These are phyloP conservation scores for Microsporum ferrugineum DNA, from an alignment of 2,329 filamentous ascomycete genomes.

Conservation along the genomic window DNA sequence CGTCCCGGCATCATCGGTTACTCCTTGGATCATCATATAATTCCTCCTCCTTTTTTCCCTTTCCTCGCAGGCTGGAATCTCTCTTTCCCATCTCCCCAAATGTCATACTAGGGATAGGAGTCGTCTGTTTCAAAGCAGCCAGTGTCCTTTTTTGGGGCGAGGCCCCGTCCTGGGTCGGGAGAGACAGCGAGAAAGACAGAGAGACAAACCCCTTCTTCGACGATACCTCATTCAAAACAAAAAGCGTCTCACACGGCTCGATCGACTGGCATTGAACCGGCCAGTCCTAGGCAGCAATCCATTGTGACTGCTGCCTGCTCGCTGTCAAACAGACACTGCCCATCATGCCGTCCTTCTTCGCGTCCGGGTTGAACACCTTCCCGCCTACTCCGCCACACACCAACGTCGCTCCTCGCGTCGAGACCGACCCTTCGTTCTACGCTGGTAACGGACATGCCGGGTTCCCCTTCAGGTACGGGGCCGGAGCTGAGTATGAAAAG, in stretches of 20 bases:
- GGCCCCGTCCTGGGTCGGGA: not conserved
- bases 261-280: not conserved
- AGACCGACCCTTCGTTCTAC: constrained; percentile 31
- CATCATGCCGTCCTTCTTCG: constrained; percentile 35
- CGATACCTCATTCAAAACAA: not conserved
- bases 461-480: constrained; percentile 35
- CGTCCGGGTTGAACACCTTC: constrained; percentile 30
- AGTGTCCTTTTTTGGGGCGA: not conserved
- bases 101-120: not conserved
- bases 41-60: not conserved
- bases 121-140: not conserved
- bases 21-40: not conserved
- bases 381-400: constrained; percentile 35
- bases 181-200: not conserved
- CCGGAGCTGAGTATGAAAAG: constrained; percentile 36
- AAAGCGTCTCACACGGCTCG: constrained; percentile 14
- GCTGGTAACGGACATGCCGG: constrained; percentile 17
- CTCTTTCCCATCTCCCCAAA: constrained; percentile 3
- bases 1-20: not conserved
- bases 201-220: not conserved
- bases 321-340: constrained; percentile 6
- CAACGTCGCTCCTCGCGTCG: constrained; percentile 27
- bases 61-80: not conserved
- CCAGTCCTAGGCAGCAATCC: constrained; percentile 1
- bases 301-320: constrained; percentile 18